Evolutionary conservation across 2,329 filamentous ascomycete species (phyloP).

Genomic region (Colletotrichum somersetense): DNA sequence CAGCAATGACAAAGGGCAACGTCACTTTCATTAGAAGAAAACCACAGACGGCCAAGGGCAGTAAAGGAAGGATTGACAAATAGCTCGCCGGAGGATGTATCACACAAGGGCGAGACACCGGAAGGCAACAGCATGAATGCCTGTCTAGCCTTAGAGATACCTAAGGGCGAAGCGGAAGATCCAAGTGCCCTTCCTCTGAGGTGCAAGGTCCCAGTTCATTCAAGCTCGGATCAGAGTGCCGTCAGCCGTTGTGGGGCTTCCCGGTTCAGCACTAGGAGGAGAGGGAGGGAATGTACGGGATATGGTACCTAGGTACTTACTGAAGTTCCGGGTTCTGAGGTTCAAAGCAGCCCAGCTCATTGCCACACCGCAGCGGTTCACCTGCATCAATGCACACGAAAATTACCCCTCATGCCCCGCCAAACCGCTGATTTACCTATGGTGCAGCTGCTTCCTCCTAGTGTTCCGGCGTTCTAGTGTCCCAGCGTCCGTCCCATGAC

Average conservation of each 20-base stretch:
- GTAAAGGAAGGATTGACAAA: conserved; percentile 3
- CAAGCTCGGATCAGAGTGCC: conserved; percentile 1
- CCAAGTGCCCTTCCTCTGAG: background rate
- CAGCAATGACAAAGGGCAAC: background rate
- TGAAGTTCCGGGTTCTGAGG: background rate
- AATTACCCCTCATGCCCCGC: conserved; percentile 42
- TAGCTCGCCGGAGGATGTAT: background rate
- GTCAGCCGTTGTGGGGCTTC: conserved; percentile 7
- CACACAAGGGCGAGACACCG: too few species aligned
- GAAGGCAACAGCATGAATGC: background rate
- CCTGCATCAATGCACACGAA: conserved; percentile 34
- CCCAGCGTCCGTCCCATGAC: background rate
- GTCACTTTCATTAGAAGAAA: background rate
- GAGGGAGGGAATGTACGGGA: background rate
- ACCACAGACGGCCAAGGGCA: background rate
- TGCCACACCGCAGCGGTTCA: conserved; percentile 21
- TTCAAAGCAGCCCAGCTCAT: conserved; percentile 11
- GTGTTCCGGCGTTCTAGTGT: background rate
- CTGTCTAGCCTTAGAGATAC: background rate
- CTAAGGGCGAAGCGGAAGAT: background rate
- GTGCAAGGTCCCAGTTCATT: background rate
- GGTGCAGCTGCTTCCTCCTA: conserved; percentile 31
- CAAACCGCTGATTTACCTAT: conserved; percentile 31
- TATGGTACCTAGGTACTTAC: background rate
- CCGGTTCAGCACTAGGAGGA: background rate